These are phyloP conservation scores for Penicillium verhagenii DNA, from an alignment of 495 filamentous ascomycete genomes.

Conservation along the genomic window DNA sequence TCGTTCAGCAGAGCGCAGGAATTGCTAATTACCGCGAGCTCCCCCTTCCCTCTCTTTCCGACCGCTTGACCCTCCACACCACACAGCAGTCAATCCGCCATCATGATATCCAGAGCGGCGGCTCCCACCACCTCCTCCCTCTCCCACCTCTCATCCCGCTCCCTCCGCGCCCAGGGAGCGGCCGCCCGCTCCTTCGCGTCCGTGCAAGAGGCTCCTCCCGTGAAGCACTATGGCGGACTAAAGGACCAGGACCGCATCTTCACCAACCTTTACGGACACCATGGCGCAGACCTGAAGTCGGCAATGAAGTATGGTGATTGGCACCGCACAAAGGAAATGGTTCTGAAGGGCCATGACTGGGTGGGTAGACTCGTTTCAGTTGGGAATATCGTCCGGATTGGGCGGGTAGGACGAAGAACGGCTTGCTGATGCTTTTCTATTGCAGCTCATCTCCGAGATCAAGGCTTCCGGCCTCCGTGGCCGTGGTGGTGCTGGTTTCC, in stretches of 20 bases:
- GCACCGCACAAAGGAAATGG: conserved; percentile 98
- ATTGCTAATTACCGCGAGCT: conserved; percentile 44
- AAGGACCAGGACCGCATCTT: conserved; percentile 97
- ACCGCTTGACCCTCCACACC: conserved; percentile 26
- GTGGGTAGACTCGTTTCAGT: conserved; percentile 39
- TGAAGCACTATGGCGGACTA: conserved; percentile 76
- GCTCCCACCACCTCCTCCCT: conserved; percentile 50
- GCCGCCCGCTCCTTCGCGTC: conserved; percentile 76
- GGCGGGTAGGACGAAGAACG: conserved; percentile 9
- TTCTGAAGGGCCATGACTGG: conserved; percentile 97
- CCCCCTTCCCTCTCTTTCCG: conserved; percentile 30
- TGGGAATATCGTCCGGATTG: conserved; percentile 8
- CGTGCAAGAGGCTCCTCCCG: conserved; percentile 78
- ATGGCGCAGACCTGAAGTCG: conserved; percentile 82
- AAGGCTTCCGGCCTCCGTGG: conserved; percentile 95
- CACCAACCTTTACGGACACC: conserved; percentile 94
- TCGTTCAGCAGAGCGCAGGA: conserved; percentile 48
- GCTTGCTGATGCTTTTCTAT: conserved; percentile 22
- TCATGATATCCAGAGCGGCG: conserved; percentile 53
- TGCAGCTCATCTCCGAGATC: conserved; percentile 87
- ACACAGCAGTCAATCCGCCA: conserved; percentile 38
- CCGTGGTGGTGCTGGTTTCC: conserved; percentile 95
- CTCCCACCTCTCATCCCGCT: conserved; percentile 53
- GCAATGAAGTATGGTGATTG: conserved; percentile 99
- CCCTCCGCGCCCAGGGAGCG: conserved; percentile 51